phyloP scores from a whole-genome alignment of 768 basidiomycete species.

The Calocybe indica region DNA sequence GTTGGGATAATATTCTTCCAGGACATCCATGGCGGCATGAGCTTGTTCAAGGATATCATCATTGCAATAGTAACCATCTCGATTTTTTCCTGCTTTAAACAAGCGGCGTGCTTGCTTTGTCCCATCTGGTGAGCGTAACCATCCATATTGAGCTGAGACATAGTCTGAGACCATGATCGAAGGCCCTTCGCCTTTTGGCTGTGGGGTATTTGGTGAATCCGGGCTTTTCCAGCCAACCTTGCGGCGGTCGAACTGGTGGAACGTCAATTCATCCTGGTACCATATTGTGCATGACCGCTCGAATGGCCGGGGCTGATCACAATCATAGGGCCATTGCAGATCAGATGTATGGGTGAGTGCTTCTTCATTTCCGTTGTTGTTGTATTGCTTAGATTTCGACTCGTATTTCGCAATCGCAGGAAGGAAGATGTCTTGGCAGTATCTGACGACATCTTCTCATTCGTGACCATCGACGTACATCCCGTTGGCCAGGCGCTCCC shows the following conservation, averaged over 20 bases:
- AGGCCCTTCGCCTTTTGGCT: slow-evolving; percentile 25
- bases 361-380: too few species aligned
- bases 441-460: slow-evolving; percentile 20
- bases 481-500: slow-evolving; percentile 12
- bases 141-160: slow-evolving; percentile 26
- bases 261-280: slow-evolving; percentile 26
- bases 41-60: slow-evolving; percentile 19
- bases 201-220: slow-evolving; percentile 11
- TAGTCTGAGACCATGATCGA: slow-evolving; percentile 30
- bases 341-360: too few species aligned
- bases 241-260: slow-evolving; percentile 25
- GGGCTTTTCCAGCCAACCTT: slow-evolving; percentile 17
- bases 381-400: slow-evolving; percentile 5
- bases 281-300: slow-evolving; percentile 12
- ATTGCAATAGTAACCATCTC: slow-evolving; percentile 19
- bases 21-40: slow-evolving; percentile 17
- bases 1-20: slow-evolving; percentile 13
- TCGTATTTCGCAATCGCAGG: slow-evolving; percentile 8
- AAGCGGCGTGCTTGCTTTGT: slow-evolving; percentile 11
- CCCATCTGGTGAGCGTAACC: slow-evolving; percentile 17
- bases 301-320: not conserved
- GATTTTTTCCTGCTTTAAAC: slow-evolving; percentile 17
- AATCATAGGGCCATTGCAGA: slow-evolving; percentile 8
- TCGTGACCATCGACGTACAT: slow-evolving; percentile 28
- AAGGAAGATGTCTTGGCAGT: slow-evolving; percentile 18